phyloP scores from a whole-genome alignment of 352 stramenopile species.

The Pythium rishiriense region DNA sequence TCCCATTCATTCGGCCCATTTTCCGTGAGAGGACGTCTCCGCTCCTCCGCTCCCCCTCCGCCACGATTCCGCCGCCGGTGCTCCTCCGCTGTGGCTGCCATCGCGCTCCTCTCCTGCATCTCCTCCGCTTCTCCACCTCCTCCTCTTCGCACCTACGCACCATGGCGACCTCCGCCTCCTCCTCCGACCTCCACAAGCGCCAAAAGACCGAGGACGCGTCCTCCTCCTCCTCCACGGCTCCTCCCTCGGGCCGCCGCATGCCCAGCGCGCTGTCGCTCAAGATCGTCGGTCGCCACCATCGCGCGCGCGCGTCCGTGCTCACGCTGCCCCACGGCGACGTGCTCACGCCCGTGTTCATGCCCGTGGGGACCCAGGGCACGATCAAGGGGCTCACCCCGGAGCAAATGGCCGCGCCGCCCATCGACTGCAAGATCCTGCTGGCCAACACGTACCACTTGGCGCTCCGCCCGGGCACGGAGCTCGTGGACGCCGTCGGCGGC shows the following conservation, averaged over 20 bases:
- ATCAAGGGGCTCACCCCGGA: slow-evolving; percentile 92
- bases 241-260: slow-evolving; percentile 31
- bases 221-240: slow-evolving; percentile 2
- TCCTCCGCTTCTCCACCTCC: no score
- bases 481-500: slow-evolving; percentile 83
- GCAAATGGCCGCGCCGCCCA: slow-evolving; percentile 67
- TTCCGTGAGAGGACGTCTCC: no score
- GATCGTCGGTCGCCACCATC: slow-evolving; percentile 46
- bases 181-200: neutral
- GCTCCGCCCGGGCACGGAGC: slow-evolving; percentile 90
- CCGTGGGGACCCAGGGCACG: slow-evolving; percentile 95
- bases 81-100: no score
- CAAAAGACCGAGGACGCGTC: slow-evolving; percentile 8
- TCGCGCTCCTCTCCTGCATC: no score
- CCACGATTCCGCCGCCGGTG: no score
- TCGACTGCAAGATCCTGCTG: slow-evolving; percentile 93
- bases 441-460: slow-evolving; percentile 98
- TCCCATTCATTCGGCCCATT: no score
- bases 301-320: slow-evolving; percentile 73
- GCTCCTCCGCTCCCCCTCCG: no score
- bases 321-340: slow-evolving; percentile 86
- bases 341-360: slow-evolving; percentile 96
- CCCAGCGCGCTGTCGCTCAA: slow-evolving; percentile 50
- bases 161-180: neutral
- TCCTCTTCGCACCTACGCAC: no score